These are phyloP conservation scores for Colletotrichum tropicale DNA, from an alignment of 2,329 filamentous ascomycete species.

Conservation along the genomic window DNA sequence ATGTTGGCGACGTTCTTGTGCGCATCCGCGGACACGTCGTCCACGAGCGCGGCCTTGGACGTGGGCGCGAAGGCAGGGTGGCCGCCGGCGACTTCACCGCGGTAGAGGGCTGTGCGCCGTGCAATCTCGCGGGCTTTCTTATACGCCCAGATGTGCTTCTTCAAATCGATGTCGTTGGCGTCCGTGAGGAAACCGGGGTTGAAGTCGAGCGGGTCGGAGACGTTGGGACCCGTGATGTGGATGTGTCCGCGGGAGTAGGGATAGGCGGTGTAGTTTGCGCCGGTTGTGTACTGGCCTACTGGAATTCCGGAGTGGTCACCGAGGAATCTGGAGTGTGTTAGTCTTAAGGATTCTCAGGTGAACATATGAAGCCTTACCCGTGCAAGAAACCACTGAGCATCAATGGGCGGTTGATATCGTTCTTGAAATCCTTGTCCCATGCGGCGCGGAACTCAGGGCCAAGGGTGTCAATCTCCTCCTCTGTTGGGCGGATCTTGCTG, in stretches of 20 bases:
- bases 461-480: conserved; percentile 53
- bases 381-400: conserved; percentile 25
- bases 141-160: conserved; percentile 68
- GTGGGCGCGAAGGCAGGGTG: conserved; percentile 49
- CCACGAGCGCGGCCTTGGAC: conserved; percentile 39
- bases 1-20: conserved; percentile 41
- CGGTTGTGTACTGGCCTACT: conserved; percentile 52
- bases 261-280: conserved; percentile 59
- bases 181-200: conserved; percentile 56
- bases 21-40: conserved; percentile 51
- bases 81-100: conserved; percentile 45
- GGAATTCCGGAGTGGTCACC: conserved; percentile 40
- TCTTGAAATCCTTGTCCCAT: conserved; percentile 56
- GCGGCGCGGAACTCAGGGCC: conserved; percentile 52
- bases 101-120: conserved; percentile 59
- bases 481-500: conserved; percentile 58
- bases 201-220: conserved; percentile 49
- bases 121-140: conserved; percentile 68
- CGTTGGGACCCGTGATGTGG: conserved; percentile 49
- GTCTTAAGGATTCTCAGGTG: neutral
- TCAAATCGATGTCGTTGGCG: conserved; percentile 56
- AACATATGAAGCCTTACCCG: conserved; percentile 14
- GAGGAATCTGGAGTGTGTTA: conserved; percentile 22
- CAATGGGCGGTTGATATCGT: conserved; percentile 26
- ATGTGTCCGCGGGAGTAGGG: conserved; percentile 64